These are phyloP conservation scores for Scenedesmus sp. DNA, from an alignment of 163 green algal genomes.

Conservation along the genomic window DNA sequence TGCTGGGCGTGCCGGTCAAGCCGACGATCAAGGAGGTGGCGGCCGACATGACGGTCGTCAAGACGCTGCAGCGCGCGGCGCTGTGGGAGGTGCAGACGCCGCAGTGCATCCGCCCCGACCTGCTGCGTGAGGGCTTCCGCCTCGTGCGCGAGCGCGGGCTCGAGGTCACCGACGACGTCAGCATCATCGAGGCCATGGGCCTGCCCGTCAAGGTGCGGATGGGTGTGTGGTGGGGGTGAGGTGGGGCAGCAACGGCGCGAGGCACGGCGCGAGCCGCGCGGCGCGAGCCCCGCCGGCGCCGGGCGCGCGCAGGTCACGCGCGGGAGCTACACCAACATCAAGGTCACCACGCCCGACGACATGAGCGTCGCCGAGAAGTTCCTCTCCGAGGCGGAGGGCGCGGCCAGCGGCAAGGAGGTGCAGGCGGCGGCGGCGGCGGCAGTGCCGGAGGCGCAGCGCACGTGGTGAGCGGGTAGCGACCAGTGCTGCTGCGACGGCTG, in stretches of 20 bases:
- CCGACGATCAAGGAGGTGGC: constrained; percentile 99
- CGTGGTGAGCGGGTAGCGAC: constrained; percentile 1
- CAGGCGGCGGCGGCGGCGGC: constrained; percentile 18
- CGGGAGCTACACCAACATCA: constrained; percentile 98
- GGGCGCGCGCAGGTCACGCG: constrained; percentile 89
- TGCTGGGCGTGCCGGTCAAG: constrained; percentile 96
- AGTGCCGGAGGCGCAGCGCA: constrained; percentile 23
- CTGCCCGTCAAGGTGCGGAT: no score
- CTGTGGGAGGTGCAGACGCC: constrained; percentile 99
- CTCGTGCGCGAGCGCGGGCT: constrained; percentile 77
- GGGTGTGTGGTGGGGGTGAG: no score
- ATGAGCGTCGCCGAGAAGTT: constrained; percentile 92
- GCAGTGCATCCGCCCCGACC: constrained; percentile 90
- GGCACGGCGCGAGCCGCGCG: no score
- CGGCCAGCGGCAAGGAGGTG: neutral
- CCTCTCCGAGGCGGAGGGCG: constrained; percentile 65
- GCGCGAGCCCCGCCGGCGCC: no score
- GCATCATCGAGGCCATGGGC: constrained; percentile 96
- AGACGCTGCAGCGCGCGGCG: constrained; percentile 86
- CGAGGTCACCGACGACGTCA: constrained; percentile 99
- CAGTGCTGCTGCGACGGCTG: no score
- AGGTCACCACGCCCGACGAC: constrained; percentile 97
- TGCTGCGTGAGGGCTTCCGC: constrained; percentile 90
- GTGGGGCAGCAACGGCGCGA: no score
- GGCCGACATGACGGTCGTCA: constrained; percentile 73